Conservation (phyloP, 768 basidiomycete species). For the Lanmaoa rubissima region DNA sequence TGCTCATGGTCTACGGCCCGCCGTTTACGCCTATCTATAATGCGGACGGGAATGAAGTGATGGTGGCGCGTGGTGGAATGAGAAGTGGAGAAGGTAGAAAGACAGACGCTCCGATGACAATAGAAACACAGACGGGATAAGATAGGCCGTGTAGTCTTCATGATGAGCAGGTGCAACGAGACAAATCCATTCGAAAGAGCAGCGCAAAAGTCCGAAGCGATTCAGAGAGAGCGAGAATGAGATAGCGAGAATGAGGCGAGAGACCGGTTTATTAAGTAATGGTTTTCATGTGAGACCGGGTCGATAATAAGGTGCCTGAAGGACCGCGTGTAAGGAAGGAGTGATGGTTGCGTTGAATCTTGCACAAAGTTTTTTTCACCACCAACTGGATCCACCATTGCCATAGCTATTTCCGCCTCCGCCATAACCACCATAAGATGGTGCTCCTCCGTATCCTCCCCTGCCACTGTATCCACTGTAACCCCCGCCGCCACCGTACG, state of each 20-base stretch:
- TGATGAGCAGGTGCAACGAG: constrained; percentile 53
- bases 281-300: constrained; percentile 25
- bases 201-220: constrained; percentile 51
- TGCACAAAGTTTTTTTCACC: constrained; percentile 37
- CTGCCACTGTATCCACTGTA: constrained; percentile 32
- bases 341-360: constrained; percentile 12
- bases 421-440: constrained; percentile 28
- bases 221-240: constrained; percentile 34
- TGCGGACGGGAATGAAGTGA: constrained; percentile 30
- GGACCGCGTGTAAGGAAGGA: constrained; percentile 5
- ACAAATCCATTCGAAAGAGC: constrained; percentile 60
- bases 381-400: constrained; percentile 43
- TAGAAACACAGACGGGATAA: constrained; percentile 42
- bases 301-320: constrained; percentile 19
- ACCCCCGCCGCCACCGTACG: constrained; percentile 35
- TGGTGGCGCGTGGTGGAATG: constrained; percentile 23
- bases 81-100: constrained; percentile 8
- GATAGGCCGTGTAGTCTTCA: constrained; percentile 43
- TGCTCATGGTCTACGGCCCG: constrained; percentile 47
- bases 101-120: constrained; percentile 32
- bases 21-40: constrained; percentile 44
- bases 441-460: constrained; percentile 43
- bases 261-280: constrained; percentile 18
- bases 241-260: constrained; percentile 20
- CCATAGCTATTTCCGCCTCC: constrained; percentile 31